These are phyloP conservation scores for Erodium chrysanthum DNA, from an alignment of 441 rosid genomes.

Conservation along the genomic window DNA sequence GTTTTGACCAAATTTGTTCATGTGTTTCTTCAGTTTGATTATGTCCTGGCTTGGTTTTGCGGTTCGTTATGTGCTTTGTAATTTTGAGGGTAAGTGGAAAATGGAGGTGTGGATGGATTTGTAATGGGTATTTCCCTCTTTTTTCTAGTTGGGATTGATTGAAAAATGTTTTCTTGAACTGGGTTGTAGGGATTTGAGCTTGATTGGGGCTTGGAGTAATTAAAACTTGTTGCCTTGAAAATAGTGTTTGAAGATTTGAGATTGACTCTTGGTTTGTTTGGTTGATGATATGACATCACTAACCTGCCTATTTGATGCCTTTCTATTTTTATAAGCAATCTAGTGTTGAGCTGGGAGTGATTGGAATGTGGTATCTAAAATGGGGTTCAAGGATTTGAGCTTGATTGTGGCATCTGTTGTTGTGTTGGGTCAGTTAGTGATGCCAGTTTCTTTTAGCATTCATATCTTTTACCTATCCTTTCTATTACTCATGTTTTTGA, in stretches of 20 bases:
- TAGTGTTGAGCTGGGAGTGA: neutral
- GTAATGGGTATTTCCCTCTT: neutral
- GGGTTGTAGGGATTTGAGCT: neutral
- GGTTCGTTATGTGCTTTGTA: neutral
- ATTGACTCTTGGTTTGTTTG: neutral
- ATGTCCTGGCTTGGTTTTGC: too few species aligned
- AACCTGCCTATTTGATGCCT: neutral
- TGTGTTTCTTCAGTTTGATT: neutral
- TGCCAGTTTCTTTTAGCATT: neutral
- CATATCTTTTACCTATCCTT: neutral
- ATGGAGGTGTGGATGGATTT: neutral
- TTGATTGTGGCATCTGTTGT: neutral
- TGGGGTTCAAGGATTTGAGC: neutral
- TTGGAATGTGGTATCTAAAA: neutral
- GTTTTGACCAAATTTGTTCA: neutral
- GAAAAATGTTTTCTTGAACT: neutral
- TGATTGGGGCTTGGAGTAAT: neutral
- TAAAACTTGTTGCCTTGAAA: neutral
- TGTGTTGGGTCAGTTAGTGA: too few species aligned
- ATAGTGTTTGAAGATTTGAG: slow-evolving; percentile 3
- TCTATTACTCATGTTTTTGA: neutral
- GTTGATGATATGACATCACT: neutral
- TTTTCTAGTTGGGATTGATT: neutral
- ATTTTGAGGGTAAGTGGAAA: neutral
- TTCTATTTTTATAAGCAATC: neutral